A percentile compares a stretch with the other conserved stretches of the same genome.
Evolutionary conservation across 1,284 basidiomycete genomes (phyloP).

Genomic region (Naganishia sp.): DNA sequence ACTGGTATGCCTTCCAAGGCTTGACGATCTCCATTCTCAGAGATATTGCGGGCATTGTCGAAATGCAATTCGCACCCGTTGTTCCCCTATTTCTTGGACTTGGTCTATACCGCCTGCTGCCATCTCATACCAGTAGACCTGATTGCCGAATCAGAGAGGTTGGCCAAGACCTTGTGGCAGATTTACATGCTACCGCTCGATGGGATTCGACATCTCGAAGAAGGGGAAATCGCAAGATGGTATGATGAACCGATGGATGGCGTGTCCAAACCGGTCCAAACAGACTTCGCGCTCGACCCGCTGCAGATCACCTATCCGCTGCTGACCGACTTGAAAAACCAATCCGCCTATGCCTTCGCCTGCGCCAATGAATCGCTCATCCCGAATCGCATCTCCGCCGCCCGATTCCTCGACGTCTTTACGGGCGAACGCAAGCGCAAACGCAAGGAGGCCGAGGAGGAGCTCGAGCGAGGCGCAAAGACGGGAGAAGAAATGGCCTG

Average conservation of each 20-base stretch:
- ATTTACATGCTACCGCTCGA: constrained; percentile 50
- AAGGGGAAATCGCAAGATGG: not conserved
- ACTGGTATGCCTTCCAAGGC: not conserved
- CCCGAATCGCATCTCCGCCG: constrained; percentile 30
- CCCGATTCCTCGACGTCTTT: constrained; percentile 23
- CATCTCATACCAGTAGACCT: constrained; percentile 63
- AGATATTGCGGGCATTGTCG: constrained; percentile 38
- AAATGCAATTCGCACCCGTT: constrained; percentile 55
- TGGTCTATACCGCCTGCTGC: constrained; percentile 66
- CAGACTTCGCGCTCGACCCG: constrained; percentile 30
- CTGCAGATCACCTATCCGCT: constrained; percentile 45
- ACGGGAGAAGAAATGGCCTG: constrained; percentile 12
- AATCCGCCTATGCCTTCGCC: constrained; percentile 44
- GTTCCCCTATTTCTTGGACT: constrained; percentile 66
- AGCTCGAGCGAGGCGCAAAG: constrained; percentile 5
- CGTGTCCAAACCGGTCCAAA: constrained; percentile 12
- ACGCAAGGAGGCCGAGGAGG: constrained; percentile 16
- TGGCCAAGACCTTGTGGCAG: constrained; percentile 77
- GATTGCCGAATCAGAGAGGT: constrained; percentile 69
- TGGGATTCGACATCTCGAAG: constrained; percentile 1
- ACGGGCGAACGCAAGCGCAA: constrained; percentile 5
- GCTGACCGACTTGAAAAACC: constrained; percentile 50
- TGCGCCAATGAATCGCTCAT: constrained; percentile 47
- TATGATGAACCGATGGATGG: not conserved
- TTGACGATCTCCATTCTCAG: constrained; percentile 28